These are phyloP conservation scores for Exophiala bonariae DNA, from an alignment of 2,329 filamentous ascomycete species.

Conservation along the genomic window DNA sequence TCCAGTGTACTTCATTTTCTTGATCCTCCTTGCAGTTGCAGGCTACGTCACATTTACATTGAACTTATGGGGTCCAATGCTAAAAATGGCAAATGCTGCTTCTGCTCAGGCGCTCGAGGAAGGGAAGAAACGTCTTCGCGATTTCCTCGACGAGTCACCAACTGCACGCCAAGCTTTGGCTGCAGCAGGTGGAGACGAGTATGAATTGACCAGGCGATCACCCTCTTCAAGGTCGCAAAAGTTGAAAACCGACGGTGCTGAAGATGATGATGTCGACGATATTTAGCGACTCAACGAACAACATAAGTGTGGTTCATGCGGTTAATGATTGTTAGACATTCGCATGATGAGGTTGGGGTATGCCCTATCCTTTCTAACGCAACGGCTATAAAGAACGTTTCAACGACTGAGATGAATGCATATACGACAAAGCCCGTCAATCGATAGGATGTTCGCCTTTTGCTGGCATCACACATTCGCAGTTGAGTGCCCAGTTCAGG, in stretches of 20 bases:
- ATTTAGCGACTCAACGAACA: background rate
- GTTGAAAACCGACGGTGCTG: conserved; percentile 18
- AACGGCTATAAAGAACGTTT: too few relatives aligned
- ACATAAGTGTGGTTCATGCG: too few relatives aligned
- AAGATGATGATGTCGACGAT: conserved; percentile 21
- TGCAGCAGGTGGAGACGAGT: conserved; percentile 54
- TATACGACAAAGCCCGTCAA: too few relatives aligned
- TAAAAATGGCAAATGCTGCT: conserved; percentile 91
- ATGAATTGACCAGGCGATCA: conserved; percentile 56
- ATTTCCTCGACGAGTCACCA: conserved; percentile 87
- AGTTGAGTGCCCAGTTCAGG: too few relatives aligned
- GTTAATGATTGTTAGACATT: too few relatives aligned
- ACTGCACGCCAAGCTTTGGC: conserved; percentile 79
- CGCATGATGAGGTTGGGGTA: too few relatives aligned
- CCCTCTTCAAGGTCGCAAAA: conserved; percentile 20
- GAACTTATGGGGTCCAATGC: conserved; percentile 93
- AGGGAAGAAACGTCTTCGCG: conserved; percentile 84
- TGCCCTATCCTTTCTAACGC: too few relatives aligned
- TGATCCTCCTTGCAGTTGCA: conserved; percentile 72
- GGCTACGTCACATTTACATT: conserved; percentile 90
- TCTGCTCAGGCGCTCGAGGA: conserved; percentile 84
- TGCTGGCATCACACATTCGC: too few relatives aligned
- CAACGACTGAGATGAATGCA: too few relatives aligned
- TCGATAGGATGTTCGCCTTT: too few relatives aligned
- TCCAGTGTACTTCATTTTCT: conserved; percentile 85